Base-by-base conservation (phyloP, 257 asterid species). In the Solanum sejunctum region DNA sequence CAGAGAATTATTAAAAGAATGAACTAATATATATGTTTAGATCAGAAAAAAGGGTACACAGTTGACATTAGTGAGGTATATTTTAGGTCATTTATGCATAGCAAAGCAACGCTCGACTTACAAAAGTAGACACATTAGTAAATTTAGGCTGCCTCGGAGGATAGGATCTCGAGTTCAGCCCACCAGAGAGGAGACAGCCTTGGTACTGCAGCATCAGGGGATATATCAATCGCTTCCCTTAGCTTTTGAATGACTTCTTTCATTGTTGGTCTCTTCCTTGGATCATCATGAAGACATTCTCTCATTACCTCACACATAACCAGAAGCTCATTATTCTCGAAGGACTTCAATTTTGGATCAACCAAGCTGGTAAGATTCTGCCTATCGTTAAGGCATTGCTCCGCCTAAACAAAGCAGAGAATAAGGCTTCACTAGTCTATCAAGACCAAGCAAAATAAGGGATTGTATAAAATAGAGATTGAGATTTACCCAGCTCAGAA, bases 121-220 rank as follows among this genome's bases (percentile, higher is more conserved):
- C 82, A 51, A 26, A 77, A 15, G 45, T 16, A 51, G 26, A 26
- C 45, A 77, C 23, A 75, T 1, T 23, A 51, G 49, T 51, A 63
- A 16, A 10, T 7, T 8, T 83, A 83, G 18, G 81, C 26, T 83
- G 85, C 81, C 81, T 83, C 85, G 1, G 80, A 51, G 36, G 85
- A 83, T 67, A 83, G 63, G 3, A 83, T 83, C 85, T 83, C 85
- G n/a, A 83, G 85, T 18, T 83, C 85, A 51, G 85, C 85, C 85
- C 85, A 83, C 85, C 85, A 83, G 15, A 83, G 85, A 4, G 85
- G 85, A 32, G 85, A 83, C 1, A 83, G 56, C 36, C 79, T 67
- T 16, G 85, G 85, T 58, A 36, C 63, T 83, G 85, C 85, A 52
- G 81, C 85, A 12, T 83, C 81, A 69, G 85, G 69, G 26, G 81